Evolutionary conservation across 495 filamentous ascomycete species (phyloP).

Genomic region (Ramalina intermedia): DNA sequence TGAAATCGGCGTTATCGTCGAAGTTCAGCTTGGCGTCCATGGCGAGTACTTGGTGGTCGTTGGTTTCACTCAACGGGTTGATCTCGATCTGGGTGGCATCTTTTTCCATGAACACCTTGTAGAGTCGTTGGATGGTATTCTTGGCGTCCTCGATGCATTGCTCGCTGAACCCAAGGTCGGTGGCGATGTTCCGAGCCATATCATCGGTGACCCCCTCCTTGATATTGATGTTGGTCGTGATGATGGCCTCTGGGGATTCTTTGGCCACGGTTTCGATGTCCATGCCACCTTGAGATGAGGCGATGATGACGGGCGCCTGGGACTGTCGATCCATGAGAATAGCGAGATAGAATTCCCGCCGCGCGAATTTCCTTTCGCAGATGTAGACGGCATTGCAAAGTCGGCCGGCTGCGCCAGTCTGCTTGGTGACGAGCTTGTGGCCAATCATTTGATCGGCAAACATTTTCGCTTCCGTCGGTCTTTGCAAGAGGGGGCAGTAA

Average conservation of each 20-base stretch:
- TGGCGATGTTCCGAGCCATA: slow-evolving; percentile 79
- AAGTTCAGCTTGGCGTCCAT: slow-evolving; percentile 99
- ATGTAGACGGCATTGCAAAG: slow-evolving; percentile 95
- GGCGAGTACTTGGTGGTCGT: slow-evolving; percentile 89
- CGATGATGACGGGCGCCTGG: slow-evolving; percentile 88
- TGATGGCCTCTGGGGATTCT: slow-evolving; percentile 91
- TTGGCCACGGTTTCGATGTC: slow-evolving; percentile 97
- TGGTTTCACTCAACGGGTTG: slow-evolving; percentile 94
- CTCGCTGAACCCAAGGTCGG: slow-evolving; percentile 87
- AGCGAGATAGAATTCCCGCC: slow-evolving; percentile 96
- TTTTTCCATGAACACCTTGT: slow-evolving; percentile 95
- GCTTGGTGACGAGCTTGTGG: slow-evolving; percentile 98
- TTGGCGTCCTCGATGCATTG: slow-evolving; percentile 91
- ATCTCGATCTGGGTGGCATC: slow-evolving; percentile 99
- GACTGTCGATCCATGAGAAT: slow-evolving; percentile 91
- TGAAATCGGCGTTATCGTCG: slow-evolving; percentile 97
- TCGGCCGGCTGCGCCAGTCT: slow-evolving; percentile 83
- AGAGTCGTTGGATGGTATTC: slow-evolving; percentile 93
- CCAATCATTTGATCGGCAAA: slow-evolving; percentile 99
- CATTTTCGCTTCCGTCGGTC: slow-evolving; percentile 80
- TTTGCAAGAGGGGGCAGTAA: slow-evolving; percentile 16
- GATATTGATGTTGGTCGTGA: slow-evolving; percentile 84
- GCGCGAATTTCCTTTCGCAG: slow-evolving; percentile 98
- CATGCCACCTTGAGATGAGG: slow-evolving; percentile 96
- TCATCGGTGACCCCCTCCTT: slow-evolving; percentile 89